These are phyloP conservation scores for Zostera marina DNA, from an alignment of 116 monocot species.

Conservation along the genomic window DNA sequence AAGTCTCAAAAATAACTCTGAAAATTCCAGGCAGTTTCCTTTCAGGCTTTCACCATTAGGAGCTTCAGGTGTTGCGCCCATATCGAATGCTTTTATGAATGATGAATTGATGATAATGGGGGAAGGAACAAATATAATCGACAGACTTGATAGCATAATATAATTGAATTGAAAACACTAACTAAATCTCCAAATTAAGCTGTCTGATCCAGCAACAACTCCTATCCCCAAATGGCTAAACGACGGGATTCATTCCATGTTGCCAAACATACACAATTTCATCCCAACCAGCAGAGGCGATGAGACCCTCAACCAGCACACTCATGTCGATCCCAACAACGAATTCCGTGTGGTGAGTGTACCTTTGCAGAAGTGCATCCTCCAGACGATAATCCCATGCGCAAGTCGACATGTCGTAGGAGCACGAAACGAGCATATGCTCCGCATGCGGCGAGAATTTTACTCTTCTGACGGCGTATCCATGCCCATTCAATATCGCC, in stretches of 20 bases:
- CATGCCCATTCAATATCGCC: slow-evolving; percentile 59
- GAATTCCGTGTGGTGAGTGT: slow-evolving; percentile 90
- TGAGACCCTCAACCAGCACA: slow-evolving; percentile 85
- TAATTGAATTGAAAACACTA: too few species aligned
- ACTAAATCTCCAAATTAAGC: too few species aligned
- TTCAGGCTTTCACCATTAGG: too few species aligned
- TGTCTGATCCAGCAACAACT: too few species aligned
- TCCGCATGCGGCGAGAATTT: slow-evolving; percentile 79
- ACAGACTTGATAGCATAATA: too few species aligned
- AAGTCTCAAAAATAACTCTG: too few species aligned
- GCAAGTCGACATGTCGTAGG: slow-evolving; percentile 90
- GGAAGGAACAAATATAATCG: too few species aligned
- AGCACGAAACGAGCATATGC: slow-evolving; percentile 55
- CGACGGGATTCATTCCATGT: slow-evolving; percentile 59
- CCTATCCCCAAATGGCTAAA: too few species aligned
- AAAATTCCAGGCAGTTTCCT: too few species aligned
- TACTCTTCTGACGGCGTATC: slow-evolving; percentile 64
- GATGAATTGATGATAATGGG: too few species aligned
- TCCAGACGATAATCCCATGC: slow-evolving; percentile 75
- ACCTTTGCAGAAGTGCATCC: slow-evolving; percentile 41
- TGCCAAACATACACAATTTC: slow-evolving; percentile 91
- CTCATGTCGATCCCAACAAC: slow-evolving; percentile 86
- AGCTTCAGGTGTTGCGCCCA: too few species aligned
- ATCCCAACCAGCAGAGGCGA: slow-evolving; percentile 93
- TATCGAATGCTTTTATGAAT: too few species aligned